Percentiles rank a stretch among this genome's conserved stretches.
These are phyloP conservation scores for Oryza glumipatula DNA, from an alignment of 176 grass and related monocot species.

Conservation along the genomic window DNA sequence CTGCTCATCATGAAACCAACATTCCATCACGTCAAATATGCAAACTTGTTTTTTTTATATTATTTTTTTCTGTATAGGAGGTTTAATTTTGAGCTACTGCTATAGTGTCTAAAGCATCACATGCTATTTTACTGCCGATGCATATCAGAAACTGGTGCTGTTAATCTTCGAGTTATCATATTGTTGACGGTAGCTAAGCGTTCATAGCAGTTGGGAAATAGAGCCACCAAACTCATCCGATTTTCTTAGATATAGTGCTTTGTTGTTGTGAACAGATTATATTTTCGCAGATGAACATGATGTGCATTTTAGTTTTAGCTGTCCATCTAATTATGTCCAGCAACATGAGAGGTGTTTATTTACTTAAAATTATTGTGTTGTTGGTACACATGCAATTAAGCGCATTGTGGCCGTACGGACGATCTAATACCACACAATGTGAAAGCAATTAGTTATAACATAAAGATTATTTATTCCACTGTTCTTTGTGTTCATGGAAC, in stretches of 20 bases:
- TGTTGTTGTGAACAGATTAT: not conserved
- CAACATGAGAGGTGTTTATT: not conserved
- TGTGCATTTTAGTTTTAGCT: not conserved
- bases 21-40: not conserved
- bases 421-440: not conserved
- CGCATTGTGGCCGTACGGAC: not conserved
- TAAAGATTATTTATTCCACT: not conserved
- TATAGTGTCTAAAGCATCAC: slow-evolving; percentile 30
- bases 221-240: not conserved
- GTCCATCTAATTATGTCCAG: not conserved
- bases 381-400: no score
- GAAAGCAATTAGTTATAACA: not conserved
- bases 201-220: not conserved
- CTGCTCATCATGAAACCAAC: slow-evolving; percentile 75
- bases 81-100: slow-evolving; percentile 7
- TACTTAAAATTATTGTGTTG: not conserved
- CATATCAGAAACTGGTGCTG: slow-evolving; percentile 11
- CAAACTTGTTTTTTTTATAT: slow-evolving; percentile 1
- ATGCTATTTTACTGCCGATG: slow-evolving; percentile 33
- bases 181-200: not conserved
- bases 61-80: slow-evolving; percentile 38
- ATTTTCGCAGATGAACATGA: not conserved
- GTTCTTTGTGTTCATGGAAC: not conserved
- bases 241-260: not conserved
- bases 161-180: not conserved